Conservation (phyloP, 768 basidiomycete species). For the Fomitopsis serialis region DNA sequence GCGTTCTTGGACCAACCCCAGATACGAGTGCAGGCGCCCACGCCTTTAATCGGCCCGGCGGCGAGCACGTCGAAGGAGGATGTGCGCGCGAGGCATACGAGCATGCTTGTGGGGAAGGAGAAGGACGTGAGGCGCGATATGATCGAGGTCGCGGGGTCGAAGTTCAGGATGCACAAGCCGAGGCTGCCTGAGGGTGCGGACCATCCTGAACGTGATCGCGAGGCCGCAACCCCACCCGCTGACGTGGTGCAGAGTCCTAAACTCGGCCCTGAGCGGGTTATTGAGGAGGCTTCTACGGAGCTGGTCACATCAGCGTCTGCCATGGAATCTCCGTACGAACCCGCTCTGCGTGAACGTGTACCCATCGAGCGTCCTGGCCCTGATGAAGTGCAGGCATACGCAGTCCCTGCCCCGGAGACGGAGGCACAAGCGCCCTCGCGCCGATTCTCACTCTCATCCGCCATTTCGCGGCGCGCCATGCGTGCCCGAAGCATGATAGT, state of each 20-base stretch:
- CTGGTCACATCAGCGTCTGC: no score
- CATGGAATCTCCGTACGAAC: no score
- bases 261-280: no score
- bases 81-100: background rate
- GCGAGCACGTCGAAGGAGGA: background rate
- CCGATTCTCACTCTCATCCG: constrained; percentile 23
- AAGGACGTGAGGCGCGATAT: background rate
- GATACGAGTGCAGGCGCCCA: background rate
- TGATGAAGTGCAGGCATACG: constrained; percentile 2
- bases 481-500: constrained; percentile 10
- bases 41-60: background rate
- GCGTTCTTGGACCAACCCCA: background rate
- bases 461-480: constrained; percentile 14
- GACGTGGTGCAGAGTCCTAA: no score
- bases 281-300: no score
- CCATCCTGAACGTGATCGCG: no score
- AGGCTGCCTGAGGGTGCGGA: background rate
- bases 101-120: background rate
- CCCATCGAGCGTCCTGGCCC: background rate
- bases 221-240: no score
- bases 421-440: background rate
- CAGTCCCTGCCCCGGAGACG: no score
- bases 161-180: background rate
- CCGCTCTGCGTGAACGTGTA: no score
- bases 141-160: background rate